phyloP scores from a whole-genome alignment of 2,329 filamentous ascomycete species.

The Bipolaris bicolor region DNA sequence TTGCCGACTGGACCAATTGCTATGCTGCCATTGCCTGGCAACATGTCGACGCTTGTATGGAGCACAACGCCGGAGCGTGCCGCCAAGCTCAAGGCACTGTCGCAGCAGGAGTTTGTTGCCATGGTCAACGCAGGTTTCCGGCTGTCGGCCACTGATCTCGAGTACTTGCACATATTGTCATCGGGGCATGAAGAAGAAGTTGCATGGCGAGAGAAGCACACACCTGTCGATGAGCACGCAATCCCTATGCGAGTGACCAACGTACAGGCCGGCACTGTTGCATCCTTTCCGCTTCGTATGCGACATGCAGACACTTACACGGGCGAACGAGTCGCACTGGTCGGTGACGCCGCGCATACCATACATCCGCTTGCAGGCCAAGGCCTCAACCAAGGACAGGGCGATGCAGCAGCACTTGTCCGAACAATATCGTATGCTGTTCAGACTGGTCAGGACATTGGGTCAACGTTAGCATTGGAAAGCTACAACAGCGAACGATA shows the following conservation, averaged over 20 bases:
- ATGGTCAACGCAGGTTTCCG: constrained; percentile 95
- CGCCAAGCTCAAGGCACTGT: constrained; percentile 76
- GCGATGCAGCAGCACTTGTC: constrained; percentile 81
- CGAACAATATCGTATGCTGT: constrained; percentile 78
- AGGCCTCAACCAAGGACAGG: constrained; percentile 91
- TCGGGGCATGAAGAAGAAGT: constrained; percentile 71
- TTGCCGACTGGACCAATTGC: constrained; percentile 90
- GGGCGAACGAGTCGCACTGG: constrained; percentile 84
- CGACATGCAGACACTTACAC: constrained; percentile 95
- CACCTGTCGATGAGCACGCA: constrained; percentile 53
- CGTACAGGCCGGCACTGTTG: constrained; percentile 79
- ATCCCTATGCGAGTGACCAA: constrained; percentile 70
- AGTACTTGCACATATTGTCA: constrained; percentile 74
- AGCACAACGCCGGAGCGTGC: constrained; percentile 86
- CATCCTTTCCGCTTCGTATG: constrained; percentile 89
- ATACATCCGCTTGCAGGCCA: constrained; percentile 94
- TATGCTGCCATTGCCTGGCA: constrained; percentile 85
- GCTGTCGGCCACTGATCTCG: constrained; percentile 76
- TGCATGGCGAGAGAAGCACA: constrained; percentile 81
- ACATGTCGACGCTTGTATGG: constrained; percentile 88
- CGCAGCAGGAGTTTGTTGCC: constrained; percentile 74
- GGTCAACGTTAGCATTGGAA: constrained; percentile 77
- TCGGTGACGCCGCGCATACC: constrained; percentile 94
- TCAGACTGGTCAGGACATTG: constrained; percentile 84
- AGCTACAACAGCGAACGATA: constrained; percentile 82